These are phyloP conservation scores for Houttuynia cordata DNA, from an alignment of 164 flowering plant species.

Conservation along the genomic window DNA sequence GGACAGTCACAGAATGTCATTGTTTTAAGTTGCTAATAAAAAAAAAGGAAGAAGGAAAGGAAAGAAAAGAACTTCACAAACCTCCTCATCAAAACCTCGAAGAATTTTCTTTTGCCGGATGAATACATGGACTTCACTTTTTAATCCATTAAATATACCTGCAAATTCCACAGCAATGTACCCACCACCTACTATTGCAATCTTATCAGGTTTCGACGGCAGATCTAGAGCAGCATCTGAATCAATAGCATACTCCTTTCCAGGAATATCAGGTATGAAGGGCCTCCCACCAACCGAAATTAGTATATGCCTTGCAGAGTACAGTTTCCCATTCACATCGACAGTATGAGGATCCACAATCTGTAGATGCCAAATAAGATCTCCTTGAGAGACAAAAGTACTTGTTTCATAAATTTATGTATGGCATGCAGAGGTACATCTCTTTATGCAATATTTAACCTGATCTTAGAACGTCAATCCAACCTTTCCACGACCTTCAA, in stretches of 20 bases:
- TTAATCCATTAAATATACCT: conserved; percentile 90
- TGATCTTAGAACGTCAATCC: conserved; percentile 16
- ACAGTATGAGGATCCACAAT: conserved; percentile 85
- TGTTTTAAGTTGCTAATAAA: no score
- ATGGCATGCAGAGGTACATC: neutral
- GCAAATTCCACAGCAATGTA: conserved; percentile 96
- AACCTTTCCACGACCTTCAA: conserved; percentile 99
- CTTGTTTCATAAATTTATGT: neutral
- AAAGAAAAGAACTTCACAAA: conserved; percentile 13
- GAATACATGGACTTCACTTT: conserved; percentile 89
- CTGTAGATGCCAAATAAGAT: conserved; percentile 20
- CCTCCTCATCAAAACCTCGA: conserved; percentile 98
- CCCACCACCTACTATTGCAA: conserved; percentile 96
- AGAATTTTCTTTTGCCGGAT: conserved; percentile 80
- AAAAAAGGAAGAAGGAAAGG: neutral
- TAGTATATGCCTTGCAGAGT: conserved; percentile 74
- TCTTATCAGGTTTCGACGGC: conserved; percentile 73
- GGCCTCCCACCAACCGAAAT: conserved; percentile 95
- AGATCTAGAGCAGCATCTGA: conserved; percentile 98
- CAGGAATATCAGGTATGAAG: conserved; percentile 86
- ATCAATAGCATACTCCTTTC: conserved; percentile 82
- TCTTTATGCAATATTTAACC: conserved; percentile 3
- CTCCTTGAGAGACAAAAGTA: neutral
- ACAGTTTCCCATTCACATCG: conserved; percentile 84
- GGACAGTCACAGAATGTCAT: no score